Percentiles rank a stretch among this genome's conserved stretches.
Evolutionary conservation across 129 eudicot species (phyloP).

Genomic region (Centrapalus pauciflorus): DNA sequence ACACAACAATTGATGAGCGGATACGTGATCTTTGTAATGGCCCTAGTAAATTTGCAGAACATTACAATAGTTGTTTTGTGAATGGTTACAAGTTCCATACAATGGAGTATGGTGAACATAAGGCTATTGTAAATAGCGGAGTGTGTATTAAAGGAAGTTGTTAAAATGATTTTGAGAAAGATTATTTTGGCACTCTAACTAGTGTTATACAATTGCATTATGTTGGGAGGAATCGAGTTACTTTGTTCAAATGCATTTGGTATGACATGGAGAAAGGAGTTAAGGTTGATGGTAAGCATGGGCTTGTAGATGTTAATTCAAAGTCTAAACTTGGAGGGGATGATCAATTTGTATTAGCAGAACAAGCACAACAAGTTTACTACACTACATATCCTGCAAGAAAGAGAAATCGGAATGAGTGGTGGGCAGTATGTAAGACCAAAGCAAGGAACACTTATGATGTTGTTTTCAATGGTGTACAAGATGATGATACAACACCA

Average conservation of each 20-base stretch:
- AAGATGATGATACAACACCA: neutral
- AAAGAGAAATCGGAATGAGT: neutral
- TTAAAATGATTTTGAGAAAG: neutral
- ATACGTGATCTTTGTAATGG: neutral
- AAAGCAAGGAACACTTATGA: neutral
- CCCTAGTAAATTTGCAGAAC: neutral
- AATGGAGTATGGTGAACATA: neutral
- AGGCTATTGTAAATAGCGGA: neutral
- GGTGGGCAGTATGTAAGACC: slow-evolving; percentile 20
- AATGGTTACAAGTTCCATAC: neutral
- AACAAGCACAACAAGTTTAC: slow-evolving; percentile 23
- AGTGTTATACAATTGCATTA: slow-evolving; percentile 4
- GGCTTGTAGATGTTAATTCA: slow-evolving; percentile 19
- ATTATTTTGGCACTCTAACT: slow-evolving; percentile 3
- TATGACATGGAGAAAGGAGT: neutral
- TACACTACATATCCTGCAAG: slow-evolving; percentile 3
- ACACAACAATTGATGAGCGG: too few relatives aligned
- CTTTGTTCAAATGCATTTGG: slow-evolving; percentile 23
- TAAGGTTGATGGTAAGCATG: neutral
- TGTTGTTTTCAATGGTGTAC: neutral
- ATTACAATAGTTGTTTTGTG: neutral
- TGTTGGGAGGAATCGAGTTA: neutral
- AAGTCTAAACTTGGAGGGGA: neutral
- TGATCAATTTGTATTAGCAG: slow-evolving; percentile 19
- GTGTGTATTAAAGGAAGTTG: slow-evolving; percentile 3